These are phyloP conservation scores for Dothistroma pini DNA, from an alignment of 2,329 filamentous ascomycete genomes.

Conservation along the genomic window DNA sequence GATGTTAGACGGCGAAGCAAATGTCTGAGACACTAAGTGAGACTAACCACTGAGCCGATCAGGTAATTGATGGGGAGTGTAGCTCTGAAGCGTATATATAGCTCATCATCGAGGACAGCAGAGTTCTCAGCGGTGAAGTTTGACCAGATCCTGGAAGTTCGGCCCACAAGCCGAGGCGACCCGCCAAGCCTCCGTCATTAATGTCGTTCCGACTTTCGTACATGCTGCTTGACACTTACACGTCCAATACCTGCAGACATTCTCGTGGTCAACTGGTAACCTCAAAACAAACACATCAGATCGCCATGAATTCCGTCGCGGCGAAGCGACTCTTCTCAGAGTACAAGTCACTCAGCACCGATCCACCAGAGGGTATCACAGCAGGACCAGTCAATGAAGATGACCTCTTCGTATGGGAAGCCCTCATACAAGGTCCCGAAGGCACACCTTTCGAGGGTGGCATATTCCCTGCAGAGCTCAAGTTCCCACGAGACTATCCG, in stretches of 20 bases:
- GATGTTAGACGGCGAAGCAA: neutral
- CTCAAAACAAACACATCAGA: neutral
- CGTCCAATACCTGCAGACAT: neutral
- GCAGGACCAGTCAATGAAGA: constrained; percentile 91
- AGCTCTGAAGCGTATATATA: neutral
- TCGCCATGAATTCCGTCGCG: constrained; percentile 46
- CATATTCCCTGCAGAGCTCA: constrained; percentile 90
- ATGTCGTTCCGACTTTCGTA: neutral
- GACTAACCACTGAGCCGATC: neutral
- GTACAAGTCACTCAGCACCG: constrained; percentile 89
- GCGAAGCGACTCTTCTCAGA: constrained; percentile 86
- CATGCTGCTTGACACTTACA: neutral
- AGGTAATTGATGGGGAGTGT: neutral
- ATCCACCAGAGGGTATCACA: constrained; percentile 95
- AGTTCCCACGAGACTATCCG: constrained; percentile 96
- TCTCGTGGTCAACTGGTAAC: neutral
- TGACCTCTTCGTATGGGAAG: constrained; percentile 95
- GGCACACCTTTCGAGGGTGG: constrained; percentile 95
- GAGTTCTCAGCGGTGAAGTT: neutral
- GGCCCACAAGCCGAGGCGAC: neutral
- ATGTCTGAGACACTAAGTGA: neutral
- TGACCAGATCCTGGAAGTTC: neutral
- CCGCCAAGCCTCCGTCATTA: neutral
- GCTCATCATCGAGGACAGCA: neutral
- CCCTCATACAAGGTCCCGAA: constrained; percentile 89